Evolutionary conservation across 2,329 filamentous ascomycete genomes (phyloP).

Genomic region (Clarireedia sp.): DNA sequence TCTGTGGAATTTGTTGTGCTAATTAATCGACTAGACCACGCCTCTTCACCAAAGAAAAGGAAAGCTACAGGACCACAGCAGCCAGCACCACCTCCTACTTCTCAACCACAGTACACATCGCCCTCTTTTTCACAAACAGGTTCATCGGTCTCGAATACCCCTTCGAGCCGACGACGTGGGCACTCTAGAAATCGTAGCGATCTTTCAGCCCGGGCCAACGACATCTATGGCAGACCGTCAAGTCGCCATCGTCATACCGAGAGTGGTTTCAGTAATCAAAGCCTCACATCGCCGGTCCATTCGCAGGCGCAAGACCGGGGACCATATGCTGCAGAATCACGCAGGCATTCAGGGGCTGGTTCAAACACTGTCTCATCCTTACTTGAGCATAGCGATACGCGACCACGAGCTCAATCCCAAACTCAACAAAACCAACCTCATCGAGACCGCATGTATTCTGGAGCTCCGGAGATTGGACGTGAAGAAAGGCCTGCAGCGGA

Average conservation of each 20-base stretch:
- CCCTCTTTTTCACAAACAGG: slow-evolving; percentile 49
- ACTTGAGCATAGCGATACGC: slow-evolving; percentile 25
- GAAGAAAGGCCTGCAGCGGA: slow-evolving; percentile 18
- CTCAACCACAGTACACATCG: slow-evolving; percentile 40
- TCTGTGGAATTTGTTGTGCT: slow-evolving; percentile 32
- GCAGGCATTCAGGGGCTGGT: slow-evolving; percentile 20
- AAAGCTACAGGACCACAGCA: slow-evolving; percentile 58
- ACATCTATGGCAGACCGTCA: slow-evolving; percentile 32
- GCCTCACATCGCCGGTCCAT: slow-evolving; percentile 18
- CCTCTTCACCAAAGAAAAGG: slow-evolving; percentile 76
- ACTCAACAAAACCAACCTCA: slow-evolving; percentile 21
- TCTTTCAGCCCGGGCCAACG: slow-evolving; percentile 33
- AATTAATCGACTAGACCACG: slow-evolving; percentile 44
- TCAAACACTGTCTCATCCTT: slow-evolving; percentile 27
- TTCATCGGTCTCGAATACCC: slow-evolving; percentile 45
- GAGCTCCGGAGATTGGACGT: slow-evolving; percentile 1
- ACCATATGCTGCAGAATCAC: slow-evolving; percentile 15
- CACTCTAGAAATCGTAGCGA: slow-evolving; percentile 61
- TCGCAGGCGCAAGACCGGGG: slow-evolving; percentile 12
- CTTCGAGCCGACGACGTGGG: slow-evolving; percentile 45
- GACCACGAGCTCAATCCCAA: slow-evolving; percentile 18
- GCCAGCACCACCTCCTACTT: slow-evolving; percentile 38
- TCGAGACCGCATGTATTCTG: slow-evolving; percentile 8
- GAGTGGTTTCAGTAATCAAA: slow-evolving; percentile 21
- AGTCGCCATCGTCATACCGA: slow-evolving; percentile 32